These are phyloP conservation scores for Adiantum capillusveneris DNA, from an alignment of 75 land plant genomes.

Conservation along the genomic window DNA sequence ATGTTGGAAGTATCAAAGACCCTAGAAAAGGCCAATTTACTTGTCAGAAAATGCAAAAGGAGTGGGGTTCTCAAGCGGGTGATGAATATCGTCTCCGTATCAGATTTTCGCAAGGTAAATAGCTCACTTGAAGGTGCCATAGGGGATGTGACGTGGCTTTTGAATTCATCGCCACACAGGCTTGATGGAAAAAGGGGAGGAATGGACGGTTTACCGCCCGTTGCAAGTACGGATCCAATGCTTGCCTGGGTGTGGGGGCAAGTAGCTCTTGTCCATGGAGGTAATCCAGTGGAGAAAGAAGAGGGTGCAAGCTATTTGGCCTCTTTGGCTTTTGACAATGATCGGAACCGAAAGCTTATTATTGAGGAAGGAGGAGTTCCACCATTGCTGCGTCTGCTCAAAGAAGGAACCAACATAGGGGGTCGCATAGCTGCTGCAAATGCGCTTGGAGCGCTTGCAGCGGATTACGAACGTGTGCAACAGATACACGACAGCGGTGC, in stretches of 20 bases:
- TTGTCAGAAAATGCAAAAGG: conserved; percentile 53
- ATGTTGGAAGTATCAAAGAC: conserved; percentile 32
- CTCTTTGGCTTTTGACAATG: conserved; percentile 43
- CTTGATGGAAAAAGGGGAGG: conserved; percentile 15
- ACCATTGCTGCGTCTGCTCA: conserved; percentile 52
- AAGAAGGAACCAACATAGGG: conserved; percentile 25
- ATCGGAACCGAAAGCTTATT: conserved; percentile 62
- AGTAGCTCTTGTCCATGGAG: conserved; percentile 19
- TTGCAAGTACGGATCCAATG: conserved; percentile 72
- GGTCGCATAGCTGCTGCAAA: conserved; percentile 61
- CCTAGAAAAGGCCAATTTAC: conserved; percentile 45
- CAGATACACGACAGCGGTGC: conserved; percentile 38
- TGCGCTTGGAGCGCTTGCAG: conserved; percentile 40
- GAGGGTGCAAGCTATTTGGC: conserved; percentile 58
- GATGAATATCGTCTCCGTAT: conserved; percentile 40
- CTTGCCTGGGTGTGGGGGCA: conserved; percentile 67
- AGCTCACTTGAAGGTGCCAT: conserved; percentile 43
- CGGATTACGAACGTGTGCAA: conserved; percentile 28
- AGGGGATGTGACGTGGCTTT: conserved; percentile 63
- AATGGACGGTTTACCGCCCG: conserved; percentile 52
- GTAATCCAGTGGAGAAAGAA: conserved; percentile 32
- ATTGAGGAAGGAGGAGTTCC: conserved; percentile 72
- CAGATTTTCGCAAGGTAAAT: conserved; percentile 52
- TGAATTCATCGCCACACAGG: conserved; percentile 30
- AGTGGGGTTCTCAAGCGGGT: conserved; percentile 43